A percentile compares a stretch with the other conserved stretches of the same genome.
These are phyloP conservation scores for Solanum hybrid DNA, from an alignment of 305 asterid species.

Conservation along the genomic window DNA sequence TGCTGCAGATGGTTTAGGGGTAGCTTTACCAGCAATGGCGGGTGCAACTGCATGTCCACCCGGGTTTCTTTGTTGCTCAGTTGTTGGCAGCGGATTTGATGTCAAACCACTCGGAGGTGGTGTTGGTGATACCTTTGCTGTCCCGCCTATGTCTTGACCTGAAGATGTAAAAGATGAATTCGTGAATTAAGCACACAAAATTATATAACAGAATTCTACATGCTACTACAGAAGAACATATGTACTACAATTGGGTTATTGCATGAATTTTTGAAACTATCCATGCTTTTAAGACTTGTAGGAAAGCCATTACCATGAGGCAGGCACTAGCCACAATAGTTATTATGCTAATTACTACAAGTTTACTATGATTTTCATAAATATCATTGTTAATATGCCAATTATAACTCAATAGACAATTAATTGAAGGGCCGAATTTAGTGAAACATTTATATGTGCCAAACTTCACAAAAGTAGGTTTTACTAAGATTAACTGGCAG, in stretches of 20 bases:
- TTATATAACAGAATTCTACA: neutral
- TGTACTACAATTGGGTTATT: neutral
- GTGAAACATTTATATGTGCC: neutral
- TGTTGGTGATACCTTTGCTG: constrained; percentile 14
- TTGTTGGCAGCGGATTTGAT: constrained; percentile 50
- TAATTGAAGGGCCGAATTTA: neutral
- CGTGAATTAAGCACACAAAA: neutral
- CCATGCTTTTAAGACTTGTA: neutral
- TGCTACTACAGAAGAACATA: neutral
- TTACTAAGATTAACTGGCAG: neutral
- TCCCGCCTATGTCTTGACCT: constrained; percentile 42
- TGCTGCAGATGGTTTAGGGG: constrained; percentile 36
- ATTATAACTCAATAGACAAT: neutral
- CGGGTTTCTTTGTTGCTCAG: constrained; percentile 34
- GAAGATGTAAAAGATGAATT: neutral
- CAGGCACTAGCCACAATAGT: neutral
- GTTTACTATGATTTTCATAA: neutral
- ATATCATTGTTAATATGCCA: neutral
- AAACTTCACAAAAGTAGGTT: neutral
- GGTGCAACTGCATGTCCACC: constrained; percentile 43
- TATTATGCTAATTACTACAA: neutral
- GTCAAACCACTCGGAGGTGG: constrained; percentile 37
- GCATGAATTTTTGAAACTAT: neutral
- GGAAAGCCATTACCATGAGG: neutral
- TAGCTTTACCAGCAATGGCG: constrained; percentile 58